These are phyloP conservation scores for Beauveria varroae DNA, from an alignment of 2,329 filamentous ascomycete species.

Conservation along the genomic window DNA sequence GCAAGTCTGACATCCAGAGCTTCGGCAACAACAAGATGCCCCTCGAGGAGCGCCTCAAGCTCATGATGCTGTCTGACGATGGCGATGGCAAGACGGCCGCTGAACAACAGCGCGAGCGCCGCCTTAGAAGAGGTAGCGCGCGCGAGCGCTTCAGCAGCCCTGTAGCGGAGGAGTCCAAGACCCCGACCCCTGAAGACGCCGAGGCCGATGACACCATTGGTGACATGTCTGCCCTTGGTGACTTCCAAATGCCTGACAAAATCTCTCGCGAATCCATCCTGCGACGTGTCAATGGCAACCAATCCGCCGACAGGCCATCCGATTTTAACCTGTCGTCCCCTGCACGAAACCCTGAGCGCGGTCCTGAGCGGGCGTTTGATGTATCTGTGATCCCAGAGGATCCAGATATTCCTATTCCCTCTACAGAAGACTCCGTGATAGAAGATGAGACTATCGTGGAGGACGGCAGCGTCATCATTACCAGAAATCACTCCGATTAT, in stretches of 20 bases:
- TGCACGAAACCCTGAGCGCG: conserved; percentile 49
- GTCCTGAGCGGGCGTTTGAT: conserved; percentile 35
- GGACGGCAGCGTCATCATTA: conserved; percentile 58
- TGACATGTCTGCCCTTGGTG: conserved; percentile 51
- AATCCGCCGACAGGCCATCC: conserved; percentile 48
- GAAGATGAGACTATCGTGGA: conserved; percentile 47
- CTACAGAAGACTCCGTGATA: conserved; percentile 63
- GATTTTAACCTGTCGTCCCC: conserved; percentile 59
- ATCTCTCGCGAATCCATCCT: conserved; percentile 94
- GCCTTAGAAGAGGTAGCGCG: conserved; percentile 55
- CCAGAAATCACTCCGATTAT: conserved; percentile 54
- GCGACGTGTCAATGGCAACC: conserved; percentile 69
- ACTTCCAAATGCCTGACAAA: conserved; percentile 62
- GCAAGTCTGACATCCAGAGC: conserved; percentile 70
- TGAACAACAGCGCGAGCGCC: conserved; percentile 60
- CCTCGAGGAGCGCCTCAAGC: conserved; percentile 73
- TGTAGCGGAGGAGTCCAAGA: conserved; percentile 23
- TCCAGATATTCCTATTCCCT: conserved; percentile 84
- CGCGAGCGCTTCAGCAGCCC: conserved; percentile 42
- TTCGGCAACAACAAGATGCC: conserved; percentile 72
- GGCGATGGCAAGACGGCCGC: conserved; percentile 48
- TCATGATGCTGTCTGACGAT: conserved; percentile 81
- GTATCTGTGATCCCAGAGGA: conserved; percentile 54
- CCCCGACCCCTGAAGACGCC: conserved; percentile 27
- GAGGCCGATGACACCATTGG: conserved; percentile 54